phyloP scores from a whole-genome alignment of 306 rosid species.

The Erythrophleum fordii region DNA sequence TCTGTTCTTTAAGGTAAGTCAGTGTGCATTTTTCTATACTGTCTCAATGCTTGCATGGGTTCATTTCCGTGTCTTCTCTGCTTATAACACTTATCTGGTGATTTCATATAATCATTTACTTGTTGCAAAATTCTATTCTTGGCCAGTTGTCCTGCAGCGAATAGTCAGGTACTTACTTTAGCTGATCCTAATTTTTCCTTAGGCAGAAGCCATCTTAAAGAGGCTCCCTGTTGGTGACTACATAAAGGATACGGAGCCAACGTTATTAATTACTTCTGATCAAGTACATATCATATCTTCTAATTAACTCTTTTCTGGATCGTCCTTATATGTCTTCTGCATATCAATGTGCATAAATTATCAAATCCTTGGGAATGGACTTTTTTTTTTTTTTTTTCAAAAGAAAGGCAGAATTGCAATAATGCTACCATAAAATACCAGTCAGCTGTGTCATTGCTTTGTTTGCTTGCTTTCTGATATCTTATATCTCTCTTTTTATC shows the following conservation, averaged over 20 bases:
- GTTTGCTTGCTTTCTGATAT: conserved; percentile 21
- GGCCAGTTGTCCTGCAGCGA: conserved; percentile 41
- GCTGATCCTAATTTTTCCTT: conserved; percentile 64
- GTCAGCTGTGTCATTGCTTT: neutral
- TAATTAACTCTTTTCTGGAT: conserved; percentile 37
- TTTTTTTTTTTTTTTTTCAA: too few species aligned
- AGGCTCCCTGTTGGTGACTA: conserved; percentile 75
- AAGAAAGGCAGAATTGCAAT: neutral
- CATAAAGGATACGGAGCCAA: conserved; percentile 72
- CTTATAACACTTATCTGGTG: conserved; percentile 25
- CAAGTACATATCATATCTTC: conserved; percentile 78
- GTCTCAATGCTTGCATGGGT: neutral
- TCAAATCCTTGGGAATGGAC: neutral
- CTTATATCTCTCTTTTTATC: neutral
- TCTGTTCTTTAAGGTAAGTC: neutral
- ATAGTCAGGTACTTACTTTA: conserved; percentile 41
- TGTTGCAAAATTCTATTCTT: conserved; percentile 29
- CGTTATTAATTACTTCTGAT: conserved; percentile 83
- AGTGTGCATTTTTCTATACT: neutral
- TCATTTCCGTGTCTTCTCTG: conserved; percentile 7
- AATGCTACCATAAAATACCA: neutral
- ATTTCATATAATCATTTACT: conserved; percentile 13
- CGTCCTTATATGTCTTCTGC: conserved; percentile 29
- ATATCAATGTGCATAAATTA: conserved; percentile 19
- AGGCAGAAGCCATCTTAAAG: conserved; percentile 88